phyloP scores from a whole-genome alignment of 768 basidiomycete species.

The Serendipita sp. region DNA sequence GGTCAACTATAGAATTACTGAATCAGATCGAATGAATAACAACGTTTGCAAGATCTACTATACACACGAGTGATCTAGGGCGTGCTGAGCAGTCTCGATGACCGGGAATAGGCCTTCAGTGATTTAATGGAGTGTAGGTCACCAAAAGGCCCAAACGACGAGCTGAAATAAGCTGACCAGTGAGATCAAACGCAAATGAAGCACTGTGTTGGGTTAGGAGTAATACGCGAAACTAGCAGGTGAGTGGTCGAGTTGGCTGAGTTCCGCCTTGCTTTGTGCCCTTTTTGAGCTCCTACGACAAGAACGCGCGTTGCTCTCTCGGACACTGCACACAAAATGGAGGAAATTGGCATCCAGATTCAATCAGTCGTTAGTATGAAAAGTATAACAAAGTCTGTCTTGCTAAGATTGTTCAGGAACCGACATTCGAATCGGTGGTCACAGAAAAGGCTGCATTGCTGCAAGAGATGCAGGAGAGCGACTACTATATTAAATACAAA shows the following conservation, averaged over 20 bases:
- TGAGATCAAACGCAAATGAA: no score
- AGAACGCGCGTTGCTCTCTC: background rate
- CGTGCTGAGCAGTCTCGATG: no score
- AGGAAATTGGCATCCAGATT: constrained; percentile 78
- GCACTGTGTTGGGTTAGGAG: no score
- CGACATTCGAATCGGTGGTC: constrained; percentile 74
- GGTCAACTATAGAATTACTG: background rate
- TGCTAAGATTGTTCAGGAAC: constrained; percentile 42
- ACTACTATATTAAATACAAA: constrained; percentile 95
- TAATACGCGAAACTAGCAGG: no score
- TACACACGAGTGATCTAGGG: background rate
- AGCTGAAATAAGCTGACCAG: no score
- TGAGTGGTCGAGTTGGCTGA: no score
- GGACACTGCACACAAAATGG: constrained; percentile 36
- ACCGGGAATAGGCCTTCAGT: no score
- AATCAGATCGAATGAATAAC: background rate
- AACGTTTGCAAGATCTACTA: background rate
- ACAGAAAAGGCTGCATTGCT: constrained; percentile 79
- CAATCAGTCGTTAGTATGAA: constrained; percentile 50
- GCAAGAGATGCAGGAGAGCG: constrained; percentile 78
- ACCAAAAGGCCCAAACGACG: no score
- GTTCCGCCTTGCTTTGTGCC: background rate
- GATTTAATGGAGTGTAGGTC: no score
- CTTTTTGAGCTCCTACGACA: background rate
- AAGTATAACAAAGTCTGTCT: background rate